These are phyloP conservation scores for Plantago coronopus DNA, from an alignment of 305 asterid species.

Conservation along the genomic window DNA sequence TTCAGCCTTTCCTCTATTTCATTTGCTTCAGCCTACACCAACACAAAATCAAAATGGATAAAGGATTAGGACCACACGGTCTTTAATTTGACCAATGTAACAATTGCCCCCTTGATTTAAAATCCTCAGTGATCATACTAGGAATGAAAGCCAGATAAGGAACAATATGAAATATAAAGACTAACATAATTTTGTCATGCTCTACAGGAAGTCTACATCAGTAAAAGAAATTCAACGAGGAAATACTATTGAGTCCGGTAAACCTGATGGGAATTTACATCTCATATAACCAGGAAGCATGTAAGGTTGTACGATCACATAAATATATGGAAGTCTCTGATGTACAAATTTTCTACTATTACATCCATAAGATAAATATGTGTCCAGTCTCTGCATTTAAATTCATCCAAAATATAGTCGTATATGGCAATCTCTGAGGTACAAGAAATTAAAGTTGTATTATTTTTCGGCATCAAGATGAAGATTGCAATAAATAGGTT, in stretches of 20 bases:
- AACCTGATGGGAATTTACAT: conserved; percentile 12
- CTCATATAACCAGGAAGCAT: too few species aligned
- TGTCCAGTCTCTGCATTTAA: too few species aligned
- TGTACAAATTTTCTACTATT: too few species aligned
- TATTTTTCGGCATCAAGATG: too few species aligned
- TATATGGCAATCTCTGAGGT: too few species aligned
- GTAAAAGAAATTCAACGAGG: conserved; percentile 1
- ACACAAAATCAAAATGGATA: conserved; percentile 26
- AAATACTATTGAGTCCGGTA: not conserved
- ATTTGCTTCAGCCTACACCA: conserved; percentile 68
- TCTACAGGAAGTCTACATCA: conserved; percentile 12
- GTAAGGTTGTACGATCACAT: not conserved
- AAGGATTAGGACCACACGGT: not conserved
- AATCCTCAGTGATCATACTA: not conserved
- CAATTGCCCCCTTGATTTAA: not conserved
- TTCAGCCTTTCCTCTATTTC: conserved; percentile 60
- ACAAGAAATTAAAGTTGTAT: too few species aligned
- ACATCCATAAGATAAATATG: too few species aligned
- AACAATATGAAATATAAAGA: not conserved
- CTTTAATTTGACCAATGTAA: not conserved
- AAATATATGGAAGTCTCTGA: too few species aligned
- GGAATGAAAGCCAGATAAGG: conserved; percentile 11
- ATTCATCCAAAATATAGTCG: too few species aligned
- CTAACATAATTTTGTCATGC: not conserved
- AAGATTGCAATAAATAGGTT: too few species aligned